Evolutionary conservation across 805 yeast genomes (phyloP).

Genomic region (Tanozyma kutaoensis): DNA sequence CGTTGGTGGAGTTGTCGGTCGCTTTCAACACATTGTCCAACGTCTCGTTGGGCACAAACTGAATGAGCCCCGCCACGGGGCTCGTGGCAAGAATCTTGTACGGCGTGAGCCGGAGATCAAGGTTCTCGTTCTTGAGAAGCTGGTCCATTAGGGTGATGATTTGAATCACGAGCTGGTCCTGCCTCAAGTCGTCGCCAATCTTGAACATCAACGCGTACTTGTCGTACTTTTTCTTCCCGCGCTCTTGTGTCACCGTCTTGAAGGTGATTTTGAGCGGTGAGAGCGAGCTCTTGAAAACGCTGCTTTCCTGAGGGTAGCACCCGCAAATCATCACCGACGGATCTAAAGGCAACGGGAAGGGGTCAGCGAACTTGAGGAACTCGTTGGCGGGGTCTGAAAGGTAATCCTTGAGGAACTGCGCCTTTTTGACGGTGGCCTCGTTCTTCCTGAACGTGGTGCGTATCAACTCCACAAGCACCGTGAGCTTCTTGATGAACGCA

Average conservation of each 20-base stretch:
- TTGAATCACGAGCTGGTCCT: constrained; percentile 94
- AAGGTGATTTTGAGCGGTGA: constrained; percentile 80
- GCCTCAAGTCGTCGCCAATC: constrained; percentile 90
- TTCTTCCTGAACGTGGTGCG: constrained; percentile 38
- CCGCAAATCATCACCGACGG: constrained; percentile 69
- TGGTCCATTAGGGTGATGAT: constrained; percentile 86
- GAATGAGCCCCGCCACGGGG: constrained; percentile 82
- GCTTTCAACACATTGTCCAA: constrained; percentile 58
- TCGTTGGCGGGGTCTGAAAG: constrained; percentile 34
- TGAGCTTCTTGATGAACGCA: constrained; percentile 51
- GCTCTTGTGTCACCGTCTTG: constrained; percentile 30
- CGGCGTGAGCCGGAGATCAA: constrained; percentile 79
- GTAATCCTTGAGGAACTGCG: constrained; percentile 50
- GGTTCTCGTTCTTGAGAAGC: constrained; percentile 74
- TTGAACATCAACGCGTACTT: constrained; percentile 81
- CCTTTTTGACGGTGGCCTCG: constrained; percentile 68
- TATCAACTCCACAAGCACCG: constrained; percentile 50
- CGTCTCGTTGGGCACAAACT: constrained; percentile 89
- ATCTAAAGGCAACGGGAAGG: constrained; percentile 69
- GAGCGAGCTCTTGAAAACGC: constrained; percentile 83
- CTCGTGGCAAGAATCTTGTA: constrained; percentile 86
- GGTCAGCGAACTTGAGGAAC: constrained; percentile 30
- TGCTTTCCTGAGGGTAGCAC: constrained; percentile 62
- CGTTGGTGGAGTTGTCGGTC: constrained; percentile 33
- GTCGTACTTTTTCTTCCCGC: constrained; percentile 14